Base-by-base conservation (phyloP, 208 protist species). In the Acanthamoeba lenticulata region DNA sequence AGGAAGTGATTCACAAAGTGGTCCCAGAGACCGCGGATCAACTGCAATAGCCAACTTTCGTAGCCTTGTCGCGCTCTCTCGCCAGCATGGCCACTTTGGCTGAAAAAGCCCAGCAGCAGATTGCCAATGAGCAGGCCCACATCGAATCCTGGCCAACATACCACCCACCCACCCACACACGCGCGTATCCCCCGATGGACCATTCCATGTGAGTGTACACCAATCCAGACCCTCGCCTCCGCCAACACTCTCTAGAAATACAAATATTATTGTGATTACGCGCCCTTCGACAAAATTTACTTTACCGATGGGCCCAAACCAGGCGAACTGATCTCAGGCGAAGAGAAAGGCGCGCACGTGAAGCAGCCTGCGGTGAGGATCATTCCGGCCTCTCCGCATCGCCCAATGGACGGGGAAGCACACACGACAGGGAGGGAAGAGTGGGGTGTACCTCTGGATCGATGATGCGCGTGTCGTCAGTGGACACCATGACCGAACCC, bases 71-170 rank as follows among this genome's bases (percentile, higher is more conserved):
- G 38, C 27, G 7, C 55, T 7, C 34, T 34, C 32, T 40, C 24
- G 47, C 1, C 38, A 15, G 89, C 36, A 29, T 93, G 91, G n/a
- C 72, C 91, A 17, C 6, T 15, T 55, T 94, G 91, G 72, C 91
- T 94, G 91, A 88, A 94, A 29, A 55, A 81, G 5, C 47, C 91
- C 69, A 94, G 49, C 29, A 94, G 44, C 42, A 94, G 72, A 32
- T 94, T 94, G 42, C 91, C 91, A 9, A 94, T 15, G 2, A 94
- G 36, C 24, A 72, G 72, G 1, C 91, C 91, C 27, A 94, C 49
- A 62, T 94, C 91, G n/a, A 94, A 94, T 6, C 69, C 77, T 86
- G 27, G 24, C 36, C 19, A n/a, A 19, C 57, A 65, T 65, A n/a
- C 24, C 67, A 6, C 15, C 40, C 2, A 21, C 52, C 7, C 52